These are phyloP conservation scores for Falciphora oryzae DNA, from an alignment of 2,329 filamentous ascomycete genomes.

Conservation along the genomic window DNA sequence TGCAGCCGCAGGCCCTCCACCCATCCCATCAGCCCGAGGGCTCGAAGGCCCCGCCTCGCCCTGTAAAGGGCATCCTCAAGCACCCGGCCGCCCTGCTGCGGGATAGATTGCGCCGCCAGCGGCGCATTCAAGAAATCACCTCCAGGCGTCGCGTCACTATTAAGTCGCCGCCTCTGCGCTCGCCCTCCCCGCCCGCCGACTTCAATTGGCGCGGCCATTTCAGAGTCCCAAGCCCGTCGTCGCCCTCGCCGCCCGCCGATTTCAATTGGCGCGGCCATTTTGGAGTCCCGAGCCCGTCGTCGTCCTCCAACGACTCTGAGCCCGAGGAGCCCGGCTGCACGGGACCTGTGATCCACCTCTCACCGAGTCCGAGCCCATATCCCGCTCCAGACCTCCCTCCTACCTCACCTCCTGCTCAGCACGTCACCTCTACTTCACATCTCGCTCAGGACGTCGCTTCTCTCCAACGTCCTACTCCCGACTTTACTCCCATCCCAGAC, in stretches of 20 bases:
- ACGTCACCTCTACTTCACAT: neutral
- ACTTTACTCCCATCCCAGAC: neutral
- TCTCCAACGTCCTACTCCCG: neutral
- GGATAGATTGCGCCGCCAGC: neutral
- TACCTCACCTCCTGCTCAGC: neutral
- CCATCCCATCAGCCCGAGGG: neutral
- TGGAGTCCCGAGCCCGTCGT: neutral
- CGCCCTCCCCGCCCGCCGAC: neutral
- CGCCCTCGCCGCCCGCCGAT: neutral
- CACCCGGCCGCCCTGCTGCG: neutral
- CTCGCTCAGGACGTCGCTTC: neutral
- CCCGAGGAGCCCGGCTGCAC: neutral
- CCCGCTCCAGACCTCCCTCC: neutral
- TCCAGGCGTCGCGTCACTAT: neutral
- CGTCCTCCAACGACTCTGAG: neutral
- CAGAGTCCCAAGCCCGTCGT: neutral
- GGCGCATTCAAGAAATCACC: neutral
- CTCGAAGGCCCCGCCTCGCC: no score
- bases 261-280: constrained; percentile 8
- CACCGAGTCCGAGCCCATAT: neutral
- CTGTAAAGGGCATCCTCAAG: neutral
- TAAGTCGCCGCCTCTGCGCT: neutral
- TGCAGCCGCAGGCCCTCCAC: neutral
- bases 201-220: constrained; percentile 8
- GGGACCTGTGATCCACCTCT: neutral